phyloP scores from a whole-genome alignment of 2,329 filamentous ascomycete species.

The Coniochaeta sp. region DNA sequence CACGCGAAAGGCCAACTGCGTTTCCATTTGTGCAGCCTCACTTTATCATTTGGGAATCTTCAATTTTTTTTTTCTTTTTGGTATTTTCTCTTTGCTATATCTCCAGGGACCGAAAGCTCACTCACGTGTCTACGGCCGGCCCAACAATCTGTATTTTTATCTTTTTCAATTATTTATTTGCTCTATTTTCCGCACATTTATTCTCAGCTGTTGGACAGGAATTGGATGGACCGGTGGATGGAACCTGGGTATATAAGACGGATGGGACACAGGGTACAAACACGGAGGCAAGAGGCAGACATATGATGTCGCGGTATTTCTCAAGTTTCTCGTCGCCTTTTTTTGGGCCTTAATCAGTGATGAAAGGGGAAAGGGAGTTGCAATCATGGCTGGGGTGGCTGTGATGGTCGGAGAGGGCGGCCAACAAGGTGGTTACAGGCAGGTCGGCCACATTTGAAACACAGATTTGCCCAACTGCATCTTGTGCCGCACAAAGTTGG shows the following conservation, averaged over 20 bases:
- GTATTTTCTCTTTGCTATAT: background rate
- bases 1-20: background rate
- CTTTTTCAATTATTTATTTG: slow-evolving; percentile 12
- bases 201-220: no score
- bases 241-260: no score
- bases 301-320: no score
- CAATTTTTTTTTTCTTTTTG: background rate
- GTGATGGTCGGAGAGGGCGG: background rate
- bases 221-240: no score
- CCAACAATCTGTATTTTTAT: slow-evolving; percentile 8
- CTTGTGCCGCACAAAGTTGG: background rate
- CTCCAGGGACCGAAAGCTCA: background rate
- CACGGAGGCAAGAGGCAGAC: no score
- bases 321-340: no score
- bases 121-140: background rate
- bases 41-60: background rate
- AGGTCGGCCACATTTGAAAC: background rate
- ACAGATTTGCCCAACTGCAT: background rate
- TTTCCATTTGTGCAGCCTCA: no score
- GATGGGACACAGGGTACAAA: background rate
- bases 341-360: no score
- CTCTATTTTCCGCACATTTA: slow-evolving; percentile 8
- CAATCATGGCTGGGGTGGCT: no score
- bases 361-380: no score
- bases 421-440: background rate